Evolutionary conservation across 257 asterid species (phyloP).

Genomic region (Salvia rosmarinus): DNA sequence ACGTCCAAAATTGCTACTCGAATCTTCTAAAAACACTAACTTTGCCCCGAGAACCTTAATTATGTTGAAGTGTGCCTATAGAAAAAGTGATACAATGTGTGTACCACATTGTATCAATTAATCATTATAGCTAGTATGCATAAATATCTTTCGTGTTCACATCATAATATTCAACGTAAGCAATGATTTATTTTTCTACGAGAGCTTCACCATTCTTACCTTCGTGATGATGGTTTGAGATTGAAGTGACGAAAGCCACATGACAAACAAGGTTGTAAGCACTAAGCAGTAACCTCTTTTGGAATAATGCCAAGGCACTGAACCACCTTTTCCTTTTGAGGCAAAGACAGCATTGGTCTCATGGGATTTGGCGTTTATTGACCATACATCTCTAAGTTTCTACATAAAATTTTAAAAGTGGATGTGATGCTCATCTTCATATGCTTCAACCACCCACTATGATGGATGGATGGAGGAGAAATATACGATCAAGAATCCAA

Average conservation of each 20-base stretch:
- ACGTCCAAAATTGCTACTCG: too few species aligned
- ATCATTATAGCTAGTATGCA: not conserved
- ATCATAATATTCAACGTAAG: not conserved
- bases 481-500: conserved; percentile 33
- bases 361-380: conserved; percentile 38
- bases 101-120: conserved; percentile 9
- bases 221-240: not conserved
- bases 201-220: not conserved
- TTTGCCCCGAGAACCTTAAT: too few species aligned
- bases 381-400: conserved; percentile 23
- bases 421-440: conserved; percentile 23
- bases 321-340: conserved; percentile 27
- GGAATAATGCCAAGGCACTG: conserved; percentile 39
- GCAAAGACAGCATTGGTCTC: conserved; percentile 17
- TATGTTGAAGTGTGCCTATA: not conserved
- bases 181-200: not conserved
- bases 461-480: conserved; percentile 42
- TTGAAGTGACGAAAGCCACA: conserved; percentile 17
- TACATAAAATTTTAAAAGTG: conserved; percentile 19
- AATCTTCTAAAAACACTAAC: too few species aligned
- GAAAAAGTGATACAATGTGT: not conserved
- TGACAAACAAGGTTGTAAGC: conserved; percentile 30
- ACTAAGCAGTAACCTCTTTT: conserved; percentile 43
- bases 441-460: conserved; percentile 47
- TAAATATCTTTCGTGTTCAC: not conserved